These are phyloP conservation scores for Athelia psychrophila DNA, from an alignment of 1,284 basidiomycete species.

Conservation along the genomic window DNA sequence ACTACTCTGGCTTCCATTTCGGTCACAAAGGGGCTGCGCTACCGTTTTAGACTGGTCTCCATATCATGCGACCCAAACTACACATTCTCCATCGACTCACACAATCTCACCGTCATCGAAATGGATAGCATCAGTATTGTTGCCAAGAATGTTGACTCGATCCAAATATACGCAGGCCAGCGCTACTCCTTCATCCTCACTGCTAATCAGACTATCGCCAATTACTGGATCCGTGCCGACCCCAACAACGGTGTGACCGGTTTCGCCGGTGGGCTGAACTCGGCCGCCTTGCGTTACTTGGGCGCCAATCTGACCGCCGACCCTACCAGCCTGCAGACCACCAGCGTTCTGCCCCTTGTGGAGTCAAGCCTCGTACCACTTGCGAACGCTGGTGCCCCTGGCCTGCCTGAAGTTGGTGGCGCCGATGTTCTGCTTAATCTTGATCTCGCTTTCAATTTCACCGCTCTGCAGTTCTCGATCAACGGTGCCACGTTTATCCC, in stretches of 20 bases:
- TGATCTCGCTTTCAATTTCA: not conserved
- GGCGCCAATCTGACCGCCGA: constrained; percentile 23
- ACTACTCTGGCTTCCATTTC: constrained; percentile 30
- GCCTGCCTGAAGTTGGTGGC: constrained; percentile 10
- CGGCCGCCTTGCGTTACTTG: constrained; percentile 41
- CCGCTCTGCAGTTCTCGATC: constrained; percentile 5
- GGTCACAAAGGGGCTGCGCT: constrained; percentile 33
- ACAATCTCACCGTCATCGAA: constrained; percentile 38
- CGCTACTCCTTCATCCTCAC: constrained; percentile 32
- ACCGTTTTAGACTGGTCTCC: constrained; percentile 50
- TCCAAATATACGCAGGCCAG: constrained; percentile 35
- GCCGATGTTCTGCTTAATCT: constrained; percentile 1
- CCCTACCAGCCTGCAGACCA: constrained; percentile 10
- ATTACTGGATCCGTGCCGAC: constrained; percentile 42
- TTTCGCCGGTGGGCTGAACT: constrained; percentile 29
- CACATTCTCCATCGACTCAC: constrained; percentile 38
- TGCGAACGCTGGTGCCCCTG: constrained; percentile 5
- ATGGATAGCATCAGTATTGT: constrained; percentile 19
- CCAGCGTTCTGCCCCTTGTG: constrained; percentile 17
- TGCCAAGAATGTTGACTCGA: constrained; percentile 26
- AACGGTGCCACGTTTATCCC: constrained; percentile 17
- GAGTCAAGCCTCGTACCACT: constrained; percentile 24
- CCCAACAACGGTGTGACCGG: constrained; percentile 25
- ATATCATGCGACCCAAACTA: constrained; percentile 38
- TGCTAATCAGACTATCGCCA: constrained; percentile 31